Conservation (phyloP, 306 rosid genomes). For the Morella rubra region DNA sequence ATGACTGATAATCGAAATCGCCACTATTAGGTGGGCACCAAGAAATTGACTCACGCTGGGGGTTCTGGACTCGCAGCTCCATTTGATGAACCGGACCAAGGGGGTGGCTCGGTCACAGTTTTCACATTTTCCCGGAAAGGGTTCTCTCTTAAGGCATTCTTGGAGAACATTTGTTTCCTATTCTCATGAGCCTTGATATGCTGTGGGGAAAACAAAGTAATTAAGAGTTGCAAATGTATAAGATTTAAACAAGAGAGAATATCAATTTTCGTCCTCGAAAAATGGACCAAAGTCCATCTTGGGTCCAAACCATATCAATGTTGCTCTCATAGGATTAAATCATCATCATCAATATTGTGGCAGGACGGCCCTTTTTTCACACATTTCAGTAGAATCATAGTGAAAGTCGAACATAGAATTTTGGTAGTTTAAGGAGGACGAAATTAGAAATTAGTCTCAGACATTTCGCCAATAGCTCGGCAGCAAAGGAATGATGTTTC, state of each 20-base stretch:
- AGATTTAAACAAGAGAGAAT: neutral
- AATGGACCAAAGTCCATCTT: too few species aligned
- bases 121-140: constrained; percentile 68
- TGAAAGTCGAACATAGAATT: too few species aligned
- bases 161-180: constrained; percentile 82
- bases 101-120: constrained; percentile 68
- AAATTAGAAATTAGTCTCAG: too few species aligned
- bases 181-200: constrained; percentile 92
- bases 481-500: too few species aligned
- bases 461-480: too few species aligned
- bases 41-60: constrained; percentile 50
- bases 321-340: too few species aligned
- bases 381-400: too few species aligned
- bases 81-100: constrained; percentile 70
- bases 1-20: neutral
- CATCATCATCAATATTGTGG: too few species aligned
- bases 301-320: too few species aligned
- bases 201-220: constrained; percentile 35
- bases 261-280: too few species aligned
- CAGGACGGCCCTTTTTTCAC: too few species aligned
- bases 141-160: constrained; percentile 60
- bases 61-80: constrained; percentile 44
- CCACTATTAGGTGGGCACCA: neutral
- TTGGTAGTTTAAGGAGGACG: too few species aligned
- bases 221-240: constrained; percentile 4